Evolutionary conservation across 2,329 filamentous ascomycete species (phyloP), one percentile per base, ranked within the genome.

Genomic region (Apiospora arundinis): DNA sequence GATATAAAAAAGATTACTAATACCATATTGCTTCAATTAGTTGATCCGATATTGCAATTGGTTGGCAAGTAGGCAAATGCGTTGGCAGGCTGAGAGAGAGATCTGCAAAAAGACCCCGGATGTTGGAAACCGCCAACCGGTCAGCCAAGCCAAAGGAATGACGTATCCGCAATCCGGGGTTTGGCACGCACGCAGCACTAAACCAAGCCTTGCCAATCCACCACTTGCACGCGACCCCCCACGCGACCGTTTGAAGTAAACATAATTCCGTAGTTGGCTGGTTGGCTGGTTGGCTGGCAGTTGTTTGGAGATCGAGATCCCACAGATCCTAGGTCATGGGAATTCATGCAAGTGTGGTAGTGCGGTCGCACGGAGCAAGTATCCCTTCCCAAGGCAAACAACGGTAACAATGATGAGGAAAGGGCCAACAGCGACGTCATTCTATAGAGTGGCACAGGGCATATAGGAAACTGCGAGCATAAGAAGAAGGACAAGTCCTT

Each of bases 101-200:
- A 60, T 37, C 52, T 60, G 8, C 28, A 37, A 4, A n/a, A n/a
- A 3, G 21, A 3, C 18, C 56, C 56, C 14, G 28, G 18, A 40
- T 23, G 28, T 40, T 40, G 32, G 56, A 40, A 40, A 40, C 18
- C 8, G 32, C 56, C 32, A 60, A n/a, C 16, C 52, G 18, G 16
- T n/a, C 28, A 37, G 56, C 56, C 56, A 63, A 63, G 56, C 32
- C 56, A n/a, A 14, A 14, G 2, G 21, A 14, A 63, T 63, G 56
- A 63, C 56, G 56, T 63, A 63, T 63, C 32, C 32, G 56, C 32
- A 63, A 63, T 40, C 56, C 56, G 56, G 56, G 56, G 56, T 63
- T 40, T 18, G 56, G 14, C 14, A 45, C 28, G 11, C 52, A 60
- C 8, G 9, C 28, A n/a, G 1, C 52, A 37, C 32, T 8, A 21